Base-by-base conservation (phyloP, 192 early-diverging fungal species). In the Backusella mclennaniae region DNA sequence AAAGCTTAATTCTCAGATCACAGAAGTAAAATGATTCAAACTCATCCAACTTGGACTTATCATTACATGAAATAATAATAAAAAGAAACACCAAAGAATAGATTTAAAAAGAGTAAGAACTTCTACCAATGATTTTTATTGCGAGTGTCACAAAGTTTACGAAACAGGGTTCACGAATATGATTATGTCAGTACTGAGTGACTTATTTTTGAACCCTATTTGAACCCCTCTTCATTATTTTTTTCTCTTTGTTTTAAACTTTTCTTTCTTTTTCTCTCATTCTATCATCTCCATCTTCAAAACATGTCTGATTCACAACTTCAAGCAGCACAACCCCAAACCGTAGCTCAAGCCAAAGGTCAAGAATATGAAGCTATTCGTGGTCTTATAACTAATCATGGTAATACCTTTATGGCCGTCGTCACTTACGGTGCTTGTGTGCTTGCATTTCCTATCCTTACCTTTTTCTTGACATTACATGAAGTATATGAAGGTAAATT, bases 401-500 rank as follows among this genome's bases (percentile, higher is more conserved):
- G 56, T 63, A 63, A 11, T 4, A 63, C 0, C 26, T 63, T 63
- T 63, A 21, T 63, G 56, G 12, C 23, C 9, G 17, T 87, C 11
- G 78, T 77, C 31, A 74, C 79, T 59, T 87, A 84, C 67, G 77
- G 82, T 12, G 68, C 74, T 1, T 82, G 84, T 11, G 80, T 87
- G 79, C 73, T 85, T 31, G 66, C 56, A 3, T 66, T 85, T 21
- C 86, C 86, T 31, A 77, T 87, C 38, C 71, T 76, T n/a, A 85
- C 82, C 1, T 87, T 85, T 74, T 85, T 78, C 66, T n/a, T 74
- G 8, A 79, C 76, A 3, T 5, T 87, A 4, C 77, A 87, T 39
- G 67, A 59, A 11, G 59, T 84, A 53, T 87, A 85, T 83, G 82
- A 59, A 59, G 85, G 85, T 87, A 83, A 63, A 63, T 7, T 63